Conservation (phyloP, 2,329 filamentous ascomycete species). For the Coniella vitis region DNA sequence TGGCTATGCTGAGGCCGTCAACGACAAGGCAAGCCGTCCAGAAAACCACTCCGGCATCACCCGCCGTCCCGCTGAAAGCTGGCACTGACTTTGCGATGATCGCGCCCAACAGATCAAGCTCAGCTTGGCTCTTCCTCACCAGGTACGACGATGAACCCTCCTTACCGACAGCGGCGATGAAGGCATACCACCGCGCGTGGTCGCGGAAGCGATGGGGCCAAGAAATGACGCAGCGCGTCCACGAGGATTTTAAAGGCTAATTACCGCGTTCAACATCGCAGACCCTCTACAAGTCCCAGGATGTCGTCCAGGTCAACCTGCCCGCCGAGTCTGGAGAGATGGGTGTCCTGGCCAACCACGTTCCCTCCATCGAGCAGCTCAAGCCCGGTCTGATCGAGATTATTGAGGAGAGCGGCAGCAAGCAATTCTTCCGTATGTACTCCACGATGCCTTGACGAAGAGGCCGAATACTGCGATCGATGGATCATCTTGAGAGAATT, state of each 20-base stretch:
- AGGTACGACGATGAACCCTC: slow-evolving; percentile 61
- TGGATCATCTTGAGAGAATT: too few species aligned
- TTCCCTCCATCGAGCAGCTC: slow-evolving; percentile 97
- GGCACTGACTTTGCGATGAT: slow-evolving; percentile 9
- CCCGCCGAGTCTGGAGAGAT: slow-evolving; percentile 97
- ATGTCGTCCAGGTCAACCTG: slow-evolving; percentile 93
- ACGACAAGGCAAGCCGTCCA: slow-evolving; percentile 61
- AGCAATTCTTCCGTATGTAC: slow-evolving; percentile 95
- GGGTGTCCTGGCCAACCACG: slow-evolving; percentile 99
- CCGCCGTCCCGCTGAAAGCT: slow-evolving; percentile 6
- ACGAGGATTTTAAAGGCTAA: slow-evolving; percentile 31
- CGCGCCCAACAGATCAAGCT: slow-evolving; percentile 69
- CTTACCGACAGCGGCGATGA: not conserved
- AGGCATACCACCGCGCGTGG: too few species aligned
- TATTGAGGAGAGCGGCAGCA: slow-evolving; percentile 84
- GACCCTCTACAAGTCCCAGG: slow-evolving; percentile 63
- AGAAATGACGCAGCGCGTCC: not conserved
- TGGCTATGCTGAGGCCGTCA: slow-evolving; percentile 82
- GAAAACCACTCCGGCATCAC: slow-evolving; percentile 10
- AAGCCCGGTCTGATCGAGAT: slow-evolving; percentile 94
- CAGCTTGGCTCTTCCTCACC: slow-evolving; percentile 93
- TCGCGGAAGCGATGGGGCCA: not conserved
- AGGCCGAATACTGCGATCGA: not conserved
- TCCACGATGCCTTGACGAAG: not conserved
- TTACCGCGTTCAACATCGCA: slow-evolving; percentile 42